Percentiles rank a stretch among this genome's conserved stretches.
Evolutionary conservation across 140 eudicot genomes (phyloP).

Genomic region (Ambrosia hybrid): DNA sequence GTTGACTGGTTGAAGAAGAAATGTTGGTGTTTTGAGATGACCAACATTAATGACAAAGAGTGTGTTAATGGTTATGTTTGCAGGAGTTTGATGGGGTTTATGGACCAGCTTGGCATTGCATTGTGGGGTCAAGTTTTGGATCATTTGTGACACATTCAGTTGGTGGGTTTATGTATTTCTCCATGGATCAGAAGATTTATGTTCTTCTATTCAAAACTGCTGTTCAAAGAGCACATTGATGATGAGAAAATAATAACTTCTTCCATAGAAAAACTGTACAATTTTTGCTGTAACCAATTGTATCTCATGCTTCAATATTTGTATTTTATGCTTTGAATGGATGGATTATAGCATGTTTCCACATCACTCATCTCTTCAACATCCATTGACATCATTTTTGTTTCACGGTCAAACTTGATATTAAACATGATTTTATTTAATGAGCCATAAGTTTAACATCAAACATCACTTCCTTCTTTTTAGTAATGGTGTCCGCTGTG

Average conservation of each 20-base stretch:
- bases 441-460: background rate
- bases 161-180: slow-evolving; percentile 46
- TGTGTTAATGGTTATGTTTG: slow-evolving; percentile 19
- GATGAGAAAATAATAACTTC: background rate
- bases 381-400: slow-evolving; percentile 20
- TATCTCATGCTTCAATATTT: slow-evolving; percentile 13
- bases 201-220: slow-evolving; percentile 44
- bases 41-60: background rate
- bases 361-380: slow-evolving; percentile 2
- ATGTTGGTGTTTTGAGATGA: slow-evolving; percentile 7
- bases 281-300: slow-evolving; percentile 8
- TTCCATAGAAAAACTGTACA: background rate
- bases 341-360: slow-evolving; percentile 1
- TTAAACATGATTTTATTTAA: slow-evolving; percentile 2
- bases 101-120: slow-evolving; percentile 48
- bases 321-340: slow-evolving; percentile 7
- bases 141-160: slow-evolving; percentile 48
- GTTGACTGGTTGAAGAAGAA: background rate
- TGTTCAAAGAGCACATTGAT: slow-evolving; percentile 43
- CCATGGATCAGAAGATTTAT: slow-evolving; percentile 44
- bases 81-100: slow-evolving; percentile 46
- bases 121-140: slow-evolving; percentile 48
- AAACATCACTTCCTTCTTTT: background rate
- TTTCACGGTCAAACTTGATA: slow-evolving; percentile 19
- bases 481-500: too few species aligned